phyloP scores from a whole-genome alignment of 495 filamentous ascomycete genomes.

The Hypoxylon fragiforme region DNA sequence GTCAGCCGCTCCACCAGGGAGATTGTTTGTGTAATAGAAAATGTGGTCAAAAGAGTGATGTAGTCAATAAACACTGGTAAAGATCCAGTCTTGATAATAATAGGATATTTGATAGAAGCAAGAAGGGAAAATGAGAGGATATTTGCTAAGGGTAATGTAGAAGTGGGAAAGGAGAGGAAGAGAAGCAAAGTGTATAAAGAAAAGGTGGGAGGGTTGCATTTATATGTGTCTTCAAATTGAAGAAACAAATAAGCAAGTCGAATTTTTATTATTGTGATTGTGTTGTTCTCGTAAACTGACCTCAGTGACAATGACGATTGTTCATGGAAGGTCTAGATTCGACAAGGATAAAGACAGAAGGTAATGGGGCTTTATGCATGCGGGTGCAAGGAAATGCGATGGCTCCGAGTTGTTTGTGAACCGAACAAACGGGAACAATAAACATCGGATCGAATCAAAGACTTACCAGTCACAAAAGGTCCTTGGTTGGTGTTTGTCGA shows the following conservation, averaged over 20 bases:
- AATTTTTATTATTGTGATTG: conserved; percentile 3
- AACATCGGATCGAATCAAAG: conserved; percentile 5
- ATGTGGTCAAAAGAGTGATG: conserved; percentile 1
- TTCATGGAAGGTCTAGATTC: conserved; percentile 14
- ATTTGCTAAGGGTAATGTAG: not conserved
- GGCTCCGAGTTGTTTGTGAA: conserved; percentile 13
- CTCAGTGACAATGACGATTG: conserved; percentile 29
- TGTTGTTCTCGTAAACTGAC: conserved; percentile 1
- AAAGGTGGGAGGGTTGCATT: too few species aligned
- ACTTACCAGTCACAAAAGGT: conserved; percentile 29
- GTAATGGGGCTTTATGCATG: conserved; percentile 10
- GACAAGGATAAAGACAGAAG: conserved; percentile 2
- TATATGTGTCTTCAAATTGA: conserved; percentile 1
- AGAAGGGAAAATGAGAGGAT: not conserved
- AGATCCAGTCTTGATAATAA: not conserved
- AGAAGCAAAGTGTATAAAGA: not conserved
- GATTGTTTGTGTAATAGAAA: not conserved
- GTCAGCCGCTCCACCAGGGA: conserved; percentile 14
- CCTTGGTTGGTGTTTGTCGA: conserved; percentile 9
- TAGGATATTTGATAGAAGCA: not conserved
- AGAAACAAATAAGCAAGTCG: not conserved
- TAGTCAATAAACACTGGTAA: not conserved
- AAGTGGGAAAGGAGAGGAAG: not conserved
- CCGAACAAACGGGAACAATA: conserved; percentile 15
- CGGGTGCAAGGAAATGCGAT: conserved; percentile 3